Conservation (phyloP, 768 basidiomycete species). For the Suillus brevipes region DNA sequence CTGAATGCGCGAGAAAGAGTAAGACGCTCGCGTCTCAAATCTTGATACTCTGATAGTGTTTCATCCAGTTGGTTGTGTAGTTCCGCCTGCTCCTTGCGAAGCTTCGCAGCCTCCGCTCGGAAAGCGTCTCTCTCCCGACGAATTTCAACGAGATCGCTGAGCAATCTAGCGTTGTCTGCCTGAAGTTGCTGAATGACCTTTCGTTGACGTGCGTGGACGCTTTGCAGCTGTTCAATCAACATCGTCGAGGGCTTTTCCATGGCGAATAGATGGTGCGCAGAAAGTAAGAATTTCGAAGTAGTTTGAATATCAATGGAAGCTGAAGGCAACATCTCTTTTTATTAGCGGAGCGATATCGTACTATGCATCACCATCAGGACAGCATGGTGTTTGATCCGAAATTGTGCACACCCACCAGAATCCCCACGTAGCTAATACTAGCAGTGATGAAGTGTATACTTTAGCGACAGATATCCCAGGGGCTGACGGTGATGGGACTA, state of each 20-base stretch:
- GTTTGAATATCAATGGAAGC: background rate
- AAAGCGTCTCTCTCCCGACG: slow-evolving; percentile 30
- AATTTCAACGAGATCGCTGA: slow-evolving; percentile 26
- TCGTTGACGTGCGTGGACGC: slow-evolving; percentile 24
- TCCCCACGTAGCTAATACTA: background rate
- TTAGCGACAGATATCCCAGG: background rate
- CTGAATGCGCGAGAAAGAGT: slow-evolving; percentile 15
- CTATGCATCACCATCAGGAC: slow-evolving; percentile 3
- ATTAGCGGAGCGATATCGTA: background rate
- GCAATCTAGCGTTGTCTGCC: slow-evolving; percentile 23
- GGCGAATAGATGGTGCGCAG: background rate
- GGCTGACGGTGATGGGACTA: background rate
- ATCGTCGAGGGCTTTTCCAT: slow-evolving; percentile 17
- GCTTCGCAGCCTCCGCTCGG: slow-evolving; percentile 20
- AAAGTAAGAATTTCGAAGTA: background rate
- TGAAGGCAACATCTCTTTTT: background rate
- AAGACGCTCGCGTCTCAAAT: slow-evolving; percentile 25
- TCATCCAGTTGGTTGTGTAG: slow-evolving; percentile 24
- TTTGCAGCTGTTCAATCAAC: slow-evolving; percentile 28
- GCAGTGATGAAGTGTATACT: background rate
- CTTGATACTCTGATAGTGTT: slow-evolving; percentile 17
- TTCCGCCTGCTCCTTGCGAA: slow-evolving; percentile 24
- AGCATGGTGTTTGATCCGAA: background rate
- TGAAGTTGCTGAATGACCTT: slow-evolving; percentile 28
- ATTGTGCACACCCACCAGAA: background rate